Evolutionary conservation across 2,329 filamentous ascomycete genomes (phyloP).

Genomic region (Shiraia sp.): DNA sequence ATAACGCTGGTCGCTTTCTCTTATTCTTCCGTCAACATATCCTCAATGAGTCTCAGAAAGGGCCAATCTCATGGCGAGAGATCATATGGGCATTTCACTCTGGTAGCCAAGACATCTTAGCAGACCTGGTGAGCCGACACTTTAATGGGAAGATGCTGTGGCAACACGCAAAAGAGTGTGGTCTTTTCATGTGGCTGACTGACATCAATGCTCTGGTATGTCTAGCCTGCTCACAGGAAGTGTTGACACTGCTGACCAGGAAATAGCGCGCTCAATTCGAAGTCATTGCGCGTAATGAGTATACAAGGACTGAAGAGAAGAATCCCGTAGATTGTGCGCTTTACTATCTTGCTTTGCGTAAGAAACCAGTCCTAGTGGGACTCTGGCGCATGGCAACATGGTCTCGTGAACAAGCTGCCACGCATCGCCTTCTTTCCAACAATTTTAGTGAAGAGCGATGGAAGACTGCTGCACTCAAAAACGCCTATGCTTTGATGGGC

Average conservation of each 20-base stretch:
- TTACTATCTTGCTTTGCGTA: slow-evolving; percentile 86
- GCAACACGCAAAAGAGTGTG: slow-evolving; percentile 82
- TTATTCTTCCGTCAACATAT: slow-evolving; percentile 84
- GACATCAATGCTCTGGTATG: slow-evolving; percentile 76
- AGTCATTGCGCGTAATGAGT: slow-evolving; percentile 88
- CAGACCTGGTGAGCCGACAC: slow-evolving; percentile 79
- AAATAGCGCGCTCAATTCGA: slow-evolving; percentile 77
- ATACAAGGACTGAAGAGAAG: slow-evolving; percentile 82
- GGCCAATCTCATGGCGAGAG: slow-evolving; percentile 71
- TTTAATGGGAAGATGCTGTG: slow-evolving; percentile 80
- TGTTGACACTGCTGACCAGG: background rate
- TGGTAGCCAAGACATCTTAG: slow-evolving; percentile 83
- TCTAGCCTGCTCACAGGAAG: background rate
- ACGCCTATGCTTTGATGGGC: slow-evolving; percentile 92
- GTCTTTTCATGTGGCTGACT: slow-evolving; percentile 92
- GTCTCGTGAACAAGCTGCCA: slow-evolving; percentile 83
- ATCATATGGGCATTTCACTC: slow-evolving; percentile 87
- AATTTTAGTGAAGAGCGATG: slow-evolving; percentile 88
- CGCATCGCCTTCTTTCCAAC: slow-evolving; percentile 79
- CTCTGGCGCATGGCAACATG: slow-evolving; percentile 94
- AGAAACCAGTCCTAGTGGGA: slow-evolving; percentile 87
- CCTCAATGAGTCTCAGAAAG: slow-evolving; percentile 65
- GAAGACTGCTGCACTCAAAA: slow-evolving; percentile 89
- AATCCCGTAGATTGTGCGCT: slow-evolving; percentile 90
- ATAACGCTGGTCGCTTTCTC: slow-evolving; percentile 85